Base-by-base conservation (phyloP, 495 filamentous ascomycete genomes). In the Talaromyces ruber region DNA sequence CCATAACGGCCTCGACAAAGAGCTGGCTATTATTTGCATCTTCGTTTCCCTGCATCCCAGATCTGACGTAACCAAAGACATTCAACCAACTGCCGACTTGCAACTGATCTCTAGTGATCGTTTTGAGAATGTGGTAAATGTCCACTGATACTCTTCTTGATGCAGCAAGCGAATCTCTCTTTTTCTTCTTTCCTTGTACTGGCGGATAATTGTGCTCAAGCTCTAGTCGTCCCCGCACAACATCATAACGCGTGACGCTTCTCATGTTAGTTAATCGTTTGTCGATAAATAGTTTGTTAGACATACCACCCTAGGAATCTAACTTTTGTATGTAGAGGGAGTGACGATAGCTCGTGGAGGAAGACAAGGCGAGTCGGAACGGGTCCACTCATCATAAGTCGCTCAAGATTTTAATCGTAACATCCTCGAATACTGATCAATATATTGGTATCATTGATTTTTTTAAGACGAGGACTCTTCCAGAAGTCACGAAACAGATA, bases 291-390 rank as follows among this genome's bases (percentile, higher is more conserved):
- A 4, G 28, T 29, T 45, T 47, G 34, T 26, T 58, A n/a, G 26
- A 72, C 85, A 77, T 80, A 94, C 92, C 93, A 97, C 73, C 92
- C 93, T 25, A 97, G 79, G 74, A 97, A 96, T 59, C 93, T 86
- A 63, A 97, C 84, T 74, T 97, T 97, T 14, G 84, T 77, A 37
- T 88, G 86, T 16, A 78, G 66, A 24, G 79, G 73, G 37, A 79
- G 76, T 28, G 67, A 71, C 16, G 76, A 74, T 6, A 97, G 76
- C 32, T 83, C 76, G 18, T 83, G 84, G 50, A 97, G 81, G 61
- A 92, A 84, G 61, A 83, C 84, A 39, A 90, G 81, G 45, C 73
- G 79, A 9, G 88, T 88, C 21, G 91, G 84, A 34, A 82, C 74
- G 22, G 88, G 88, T 4, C 81, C 78, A 62, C 76, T 81, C 81